Evolutionary conservation across 1,284 basidiomycete species (phyloP), one percentile per base, ranked within the genome.

Genomic region (Naganishia albida): DNA sequence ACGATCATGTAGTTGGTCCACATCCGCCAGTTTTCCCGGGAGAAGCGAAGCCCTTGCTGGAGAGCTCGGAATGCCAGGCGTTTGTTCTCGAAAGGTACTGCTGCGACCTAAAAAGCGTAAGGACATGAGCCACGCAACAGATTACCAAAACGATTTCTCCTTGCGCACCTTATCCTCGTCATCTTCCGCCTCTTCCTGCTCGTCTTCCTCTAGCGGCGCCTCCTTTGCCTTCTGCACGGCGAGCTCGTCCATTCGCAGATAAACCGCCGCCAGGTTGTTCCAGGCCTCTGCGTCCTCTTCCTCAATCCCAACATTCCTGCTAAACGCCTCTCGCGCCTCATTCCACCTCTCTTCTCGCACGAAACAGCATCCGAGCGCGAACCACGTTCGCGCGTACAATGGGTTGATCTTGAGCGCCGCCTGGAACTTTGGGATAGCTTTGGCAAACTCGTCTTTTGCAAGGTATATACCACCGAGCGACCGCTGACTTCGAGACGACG

Each of bases 1-100:
- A 99, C 88, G 70, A 97, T 83, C 89, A 94, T 95, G 82, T 94
- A 98, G 81, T 99, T 99, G 70, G 85, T 84, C 96, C 96, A 99
- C 86, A 99, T 94, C 18, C 91, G 85, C 95, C 95, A 99, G 73
- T 94, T 94, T 60, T 93, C 88, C 77, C 91, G 90, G 59, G 85
- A 85, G 74, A 85, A 86, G 70, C 87, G 88, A 66, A 99, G 84
- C 3, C 94, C 93, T 70, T 92, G 88, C 71, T 89, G 88, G 46
- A 99, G 87, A 13, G 96, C 95, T n/a, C 88, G 88, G 84, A 93
- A 96, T 0, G 96, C 96, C 46, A 93, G 85, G 52, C 88, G 81
- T 77, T 93, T 95, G 80, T 93, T 81, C 51, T 80, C 78, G 70
- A 80, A 83, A 2, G 80, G 74, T 16, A 74, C 72, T 4, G 72